These are phyloP conservation scores for Solioccasus polychromus DNA, from an alignment of 768 basidiomycete species.

Conservation along the genomic window DNA sequence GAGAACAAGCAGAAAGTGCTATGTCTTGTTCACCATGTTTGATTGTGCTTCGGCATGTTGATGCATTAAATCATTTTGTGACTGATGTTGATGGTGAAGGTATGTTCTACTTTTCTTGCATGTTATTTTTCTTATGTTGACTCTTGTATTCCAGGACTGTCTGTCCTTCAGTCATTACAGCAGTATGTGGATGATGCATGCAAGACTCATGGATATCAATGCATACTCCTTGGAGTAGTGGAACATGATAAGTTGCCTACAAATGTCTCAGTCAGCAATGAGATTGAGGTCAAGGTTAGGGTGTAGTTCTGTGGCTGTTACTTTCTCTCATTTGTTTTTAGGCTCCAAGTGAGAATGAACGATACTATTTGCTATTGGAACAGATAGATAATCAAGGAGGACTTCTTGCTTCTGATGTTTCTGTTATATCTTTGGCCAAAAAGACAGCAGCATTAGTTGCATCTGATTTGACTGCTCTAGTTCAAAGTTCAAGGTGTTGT, in stretches of 20 bases:
- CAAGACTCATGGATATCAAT: slow-evolving; percentile 63
- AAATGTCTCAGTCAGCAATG: slow-evolving; percentile 81
- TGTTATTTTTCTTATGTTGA: slow-evolving; percentile 2
- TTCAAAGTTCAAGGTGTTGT: slow-evolving; percentile 52
- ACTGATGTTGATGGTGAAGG: slow-evolving; percentile 61
- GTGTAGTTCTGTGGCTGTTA: not conserved
- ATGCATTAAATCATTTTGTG: slow-evolving; percentile 72
- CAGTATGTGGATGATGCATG: slow-evolving; percentile 63
- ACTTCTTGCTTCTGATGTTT: slow-evolving; percentile 71
- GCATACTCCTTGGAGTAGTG: slow-evolving; percentile 70
- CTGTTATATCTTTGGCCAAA: slow-evolving; percentile 64
- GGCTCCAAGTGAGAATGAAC: slow-evolving; percentile 79
- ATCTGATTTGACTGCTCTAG: slow-evolving; percentile 71
- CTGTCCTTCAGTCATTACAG: slow-evolving; percentile 53
- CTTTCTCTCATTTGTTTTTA: slow-evolving; percentile 27
- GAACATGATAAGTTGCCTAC: slow-evolving; percentile 64
- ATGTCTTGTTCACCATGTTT: slow-evolving; percentile 79
- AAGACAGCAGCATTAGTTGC: slow-evolving; percentile 92
- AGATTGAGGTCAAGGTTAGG: slow-evolving; percentile 68
- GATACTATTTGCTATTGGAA: slow-evolving; percentile 56
- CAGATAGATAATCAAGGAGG: slow-evolving; percentile 36
- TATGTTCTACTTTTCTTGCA: too few species aligned
- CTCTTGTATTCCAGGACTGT: slow-evolving; percentile 43
- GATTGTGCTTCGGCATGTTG: slow-evolving; percentile 73
- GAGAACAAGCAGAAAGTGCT: slow-evolving; percentile 75